phyloP scores from a whole-genome alignment of 2,329 filamentous ascomycete genomes.

The Aspergillus sp. region DNA sequence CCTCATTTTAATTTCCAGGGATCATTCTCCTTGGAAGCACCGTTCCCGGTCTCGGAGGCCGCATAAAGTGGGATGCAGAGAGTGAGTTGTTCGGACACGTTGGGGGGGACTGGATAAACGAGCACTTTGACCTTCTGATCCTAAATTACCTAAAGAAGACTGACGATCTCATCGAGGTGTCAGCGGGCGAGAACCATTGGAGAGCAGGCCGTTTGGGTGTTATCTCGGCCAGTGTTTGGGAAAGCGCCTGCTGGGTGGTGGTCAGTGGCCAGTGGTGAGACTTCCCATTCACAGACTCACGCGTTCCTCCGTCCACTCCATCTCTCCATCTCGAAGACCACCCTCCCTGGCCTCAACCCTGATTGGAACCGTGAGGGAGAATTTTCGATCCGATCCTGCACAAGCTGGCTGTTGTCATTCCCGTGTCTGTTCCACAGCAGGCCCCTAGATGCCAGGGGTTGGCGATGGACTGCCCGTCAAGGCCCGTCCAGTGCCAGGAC shows the following conservation, averaged over 20 bases:
- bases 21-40: background rate
- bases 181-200: constrained; percentile 10
- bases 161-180: constrained; percentile 1
- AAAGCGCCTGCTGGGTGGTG: constrained; percentile 3
- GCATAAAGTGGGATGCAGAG: background rate
- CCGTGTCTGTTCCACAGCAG: constrained; percentile 8
- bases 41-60: background rate
- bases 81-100: background rate
- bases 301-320: background rate
- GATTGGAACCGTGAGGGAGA: constrained; percentile 6
- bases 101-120: background rate
- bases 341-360: background rate
- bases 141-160: background rate
- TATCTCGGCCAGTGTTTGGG: constrained; percentile 17
- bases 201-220: constrained; percentile 1
- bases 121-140: background rate
- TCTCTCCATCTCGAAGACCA: background rate
- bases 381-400: constrained; percentile 10
- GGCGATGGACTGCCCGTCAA: background rate
- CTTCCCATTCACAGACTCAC: background rate
- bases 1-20: background rate
- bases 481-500: constrained; percentile 5
- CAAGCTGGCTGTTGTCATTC: background rate
- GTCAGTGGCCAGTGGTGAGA: background rate
- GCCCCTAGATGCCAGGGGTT: constrained; percentile 4